Evolutionary conservation across 2,329 filamentous ascomycete genomes (phyloP), one percentile per base, ranked within the genome.

Genomic region (Dendrostoma leiphaemia): DNA sequence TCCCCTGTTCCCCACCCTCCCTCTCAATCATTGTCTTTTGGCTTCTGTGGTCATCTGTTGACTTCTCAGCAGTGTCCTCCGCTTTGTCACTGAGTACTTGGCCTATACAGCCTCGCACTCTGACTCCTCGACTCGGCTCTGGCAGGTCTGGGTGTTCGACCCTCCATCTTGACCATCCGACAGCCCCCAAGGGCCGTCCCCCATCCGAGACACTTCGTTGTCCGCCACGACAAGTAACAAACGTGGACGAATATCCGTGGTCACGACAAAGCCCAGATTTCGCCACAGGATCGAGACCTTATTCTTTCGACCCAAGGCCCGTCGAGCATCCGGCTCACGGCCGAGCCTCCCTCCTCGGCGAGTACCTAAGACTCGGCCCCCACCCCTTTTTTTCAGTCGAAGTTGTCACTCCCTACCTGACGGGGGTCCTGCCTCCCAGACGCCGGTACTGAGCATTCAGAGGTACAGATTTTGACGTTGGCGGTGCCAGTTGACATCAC

Each of bases 171-270:
- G 40, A 38, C 35, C 23, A 54, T 31, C 28, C 19, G 15, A n/a
- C 13, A 17, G 54, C 45, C 54, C 54, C 54, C 54, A 50, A 51
- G 3, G 23, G 29, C 32, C 47, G 46, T 57, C 29, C 35, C 7
- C 41, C 34, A 28, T 48, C n/a, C n/a, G n/a, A n/a, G n/a, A n/a
- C 13, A 3, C 23, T n/a, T 26, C 23, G 5, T 12, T 26, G 23
- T 4, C 21, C 26, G 13, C 19, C 23, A 26, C 23, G 6, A 26
- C 10, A 15, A 9, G 8, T 41, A 4, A 3, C 10, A 41, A n/a
- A 26, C 13, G 17, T n/a, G 23, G 35, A 21, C 35, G 13, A 40
- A n/a, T n/a, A n/a, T n/a, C n/a, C 23, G 51, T 40, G 51, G 53
- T n/a, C n/a, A 38, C 45, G 26, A 38, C 26, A 40, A 24, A 17